Percentiles rank a stretch among this genome's conserved stretches.
phyloP scores from a whole-genome alignment of 139 green algal genomes.

The Tetradesmus lagerheimii region DNA sequence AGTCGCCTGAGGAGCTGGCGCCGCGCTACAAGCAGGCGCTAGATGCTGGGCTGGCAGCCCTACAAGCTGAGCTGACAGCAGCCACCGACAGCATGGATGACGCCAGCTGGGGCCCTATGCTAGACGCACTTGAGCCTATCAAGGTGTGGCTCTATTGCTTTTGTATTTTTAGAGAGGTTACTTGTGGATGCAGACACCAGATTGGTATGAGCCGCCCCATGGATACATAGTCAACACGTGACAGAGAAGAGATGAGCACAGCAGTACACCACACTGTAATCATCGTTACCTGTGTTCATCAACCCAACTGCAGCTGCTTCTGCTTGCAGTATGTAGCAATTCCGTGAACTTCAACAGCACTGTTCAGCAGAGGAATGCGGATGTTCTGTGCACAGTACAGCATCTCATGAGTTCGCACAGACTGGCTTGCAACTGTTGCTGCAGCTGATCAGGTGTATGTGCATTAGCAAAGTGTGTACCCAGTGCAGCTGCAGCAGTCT shows the following conservation, averaged over 20 bases:
- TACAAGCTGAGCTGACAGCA: constrained; percentile 38
- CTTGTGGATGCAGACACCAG: too few species aligned
- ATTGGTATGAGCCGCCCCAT: too few species aligned
- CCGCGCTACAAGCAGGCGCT: constrained; percentile 16
- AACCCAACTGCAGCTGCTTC: too few species aligned
- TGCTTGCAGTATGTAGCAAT: too few species aligned
- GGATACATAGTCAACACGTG: too few species aligned
- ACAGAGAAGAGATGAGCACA: too few species aligned
- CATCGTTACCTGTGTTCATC: too few species aligned
- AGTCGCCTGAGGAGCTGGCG: background rate
- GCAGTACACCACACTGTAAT: too few species aligned
- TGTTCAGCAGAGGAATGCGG: background rate
- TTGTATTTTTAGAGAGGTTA: too few species aligned
- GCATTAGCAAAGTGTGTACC: background rate
- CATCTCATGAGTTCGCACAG: too few species aligned
- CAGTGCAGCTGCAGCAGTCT: background rate
- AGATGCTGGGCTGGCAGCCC: constrained; percentile 14
- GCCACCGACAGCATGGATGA: background rate
- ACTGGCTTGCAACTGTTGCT: background rate
- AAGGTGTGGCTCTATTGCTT: background rate
- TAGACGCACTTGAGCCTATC: constrained; percentile 36
- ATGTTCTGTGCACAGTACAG: background rate
- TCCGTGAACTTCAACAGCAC: background rate
- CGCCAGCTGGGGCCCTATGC: constrained; percentile 20
- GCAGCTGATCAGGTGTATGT: background rate